A percentile compares a stretch with the other conserved stretches of the same genome.
Evolutionary conservation across 208 protist species (phyloP).

Genomic region (Acanthamoeba polyphaga): DNA sequence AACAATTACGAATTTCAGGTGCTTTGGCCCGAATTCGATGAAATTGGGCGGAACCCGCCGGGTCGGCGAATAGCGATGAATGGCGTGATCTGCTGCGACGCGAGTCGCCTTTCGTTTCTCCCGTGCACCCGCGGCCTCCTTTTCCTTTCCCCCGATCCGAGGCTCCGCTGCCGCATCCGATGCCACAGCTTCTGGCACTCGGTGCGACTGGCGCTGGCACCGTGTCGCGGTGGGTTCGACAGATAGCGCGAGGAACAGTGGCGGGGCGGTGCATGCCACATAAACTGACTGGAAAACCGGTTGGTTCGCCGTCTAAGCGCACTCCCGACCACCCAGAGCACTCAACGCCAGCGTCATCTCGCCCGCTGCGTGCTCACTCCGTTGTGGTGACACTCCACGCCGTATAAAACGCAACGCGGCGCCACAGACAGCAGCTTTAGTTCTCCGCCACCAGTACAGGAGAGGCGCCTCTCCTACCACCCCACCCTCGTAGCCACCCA

Average conservation of each 20-base stretch:
- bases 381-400: too few relatives aligned
- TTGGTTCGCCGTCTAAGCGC: neutral
- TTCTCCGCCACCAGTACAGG: too few relatives aligned
- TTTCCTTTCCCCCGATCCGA: too few relatives aligned
- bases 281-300: slow-evolving; percentile 49
- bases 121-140: too few relatives aligned
- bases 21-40: neutral
- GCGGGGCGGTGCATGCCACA: neutral
- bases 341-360: neutral
- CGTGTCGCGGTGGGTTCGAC: too few relatives aligned
- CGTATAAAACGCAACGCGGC: too few relatives aligned
- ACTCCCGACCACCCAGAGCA: neutral
- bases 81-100: neutral
- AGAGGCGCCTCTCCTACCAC: too few relatives aligned
- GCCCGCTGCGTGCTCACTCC: neutral
- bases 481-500: too few relatives aligned
- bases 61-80: neutral
- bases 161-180: too few relatives aligned
- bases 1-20: neutral
- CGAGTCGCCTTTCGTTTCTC: neutral
- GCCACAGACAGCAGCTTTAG: too few relatives aligned
- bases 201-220: too few relatives aligned
- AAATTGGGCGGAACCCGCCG: neutral
- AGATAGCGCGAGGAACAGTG: neutral
- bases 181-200: too few relatives aligned